These are phyloP conservation scores for Aleurites moluccanus DNA, from an alignment of 441 rosid species.

Conservation along the genomic window DNA sequence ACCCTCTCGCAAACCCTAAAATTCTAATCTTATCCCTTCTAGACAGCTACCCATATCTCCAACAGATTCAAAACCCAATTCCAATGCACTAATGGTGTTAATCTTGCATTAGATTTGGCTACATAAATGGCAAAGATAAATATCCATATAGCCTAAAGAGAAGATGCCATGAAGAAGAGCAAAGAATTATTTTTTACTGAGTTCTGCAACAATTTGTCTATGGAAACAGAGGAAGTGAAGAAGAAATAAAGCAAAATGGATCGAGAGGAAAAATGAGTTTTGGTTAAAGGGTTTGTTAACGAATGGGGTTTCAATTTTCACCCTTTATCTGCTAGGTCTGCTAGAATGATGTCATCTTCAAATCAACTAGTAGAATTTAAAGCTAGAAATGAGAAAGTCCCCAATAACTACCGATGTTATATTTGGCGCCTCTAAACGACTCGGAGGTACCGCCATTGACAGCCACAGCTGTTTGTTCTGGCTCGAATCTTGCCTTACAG, in stretches of 20 bases:
- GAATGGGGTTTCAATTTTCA: slow-evolving; percentile 61
- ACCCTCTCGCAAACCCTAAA: slow-evolving; percentile 14
- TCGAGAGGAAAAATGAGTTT: slow-evolving; percentile 49
- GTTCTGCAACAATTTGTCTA: slow-evolving; percentile 46
- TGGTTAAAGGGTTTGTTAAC: slow-evolving; percentile 51
- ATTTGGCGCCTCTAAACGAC: slow-evolving; percentile 79
- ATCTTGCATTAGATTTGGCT: slow-evolving; percentile 61
- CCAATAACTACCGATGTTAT: slow-evolving; percentile 89
- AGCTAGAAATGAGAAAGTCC: slow-evolving; percentile 36
- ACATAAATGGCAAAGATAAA: slow-evolving; percentile 54
- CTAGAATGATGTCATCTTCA: slow-evolving; percentile 38
- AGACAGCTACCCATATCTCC: slow-evolving; percentile 7
- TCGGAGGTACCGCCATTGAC: slow-evolving; percentile 71
- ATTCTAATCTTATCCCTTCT: slow-evolving; percentile 21
- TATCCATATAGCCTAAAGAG: slow-evolving; percentile 42
- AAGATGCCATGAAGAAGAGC: slow-evolving; percentile 79
- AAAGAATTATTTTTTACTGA: slow-evolving; percentile 56
- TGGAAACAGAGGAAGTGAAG: slow-evolving; percentile 50
- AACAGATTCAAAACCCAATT: slow-evolving; percentile 28
- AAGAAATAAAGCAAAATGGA: slow-evolving; percentile 53
- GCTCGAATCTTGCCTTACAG: slow-evolving; percentile 86
- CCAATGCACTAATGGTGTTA: slow-evolving; percentile 44
- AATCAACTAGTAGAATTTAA: slow-evolving; percentile 18
- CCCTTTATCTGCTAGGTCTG: slow-evolving; percentile 64
- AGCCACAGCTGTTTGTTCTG: slow-evolving; percentile 66